Base-by-base conservation (phyloP, 768 basidiomycete genomes). In the Cystobasidiopsis lactophilus region DNA sequence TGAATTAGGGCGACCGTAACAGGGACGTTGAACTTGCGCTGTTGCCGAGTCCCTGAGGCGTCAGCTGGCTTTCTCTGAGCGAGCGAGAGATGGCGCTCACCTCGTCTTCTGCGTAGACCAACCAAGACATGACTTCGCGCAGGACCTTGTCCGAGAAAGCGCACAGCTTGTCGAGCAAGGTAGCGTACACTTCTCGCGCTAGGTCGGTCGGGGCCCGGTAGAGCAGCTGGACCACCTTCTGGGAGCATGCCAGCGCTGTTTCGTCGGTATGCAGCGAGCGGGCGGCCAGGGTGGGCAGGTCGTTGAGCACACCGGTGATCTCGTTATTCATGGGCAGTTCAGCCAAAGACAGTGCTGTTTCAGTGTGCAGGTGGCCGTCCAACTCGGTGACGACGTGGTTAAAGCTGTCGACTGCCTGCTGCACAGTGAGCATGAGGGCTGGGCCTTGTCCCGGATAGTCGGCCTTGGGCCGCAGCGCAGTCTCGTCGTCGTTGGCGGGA, bases 1-100 rank as follows among this genome's bases (percentile, higher is more conserved):
- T 81, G 77, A 51, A 96, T 70, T 35, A 98, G 74, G 1, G 85
- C 82, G 27, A 85, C 77, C 0, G 88, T 93, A 58, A 93, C 91
- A 11, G 86, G 77, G 11, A 96, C 79, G 63, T 95, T 95, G 69
- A 83, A 82, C 69, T 98, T 98, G 61, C 93, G 85, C 85, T 89
- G 60, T 7, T 48, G 53, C 58, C 57, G 31, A 45, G 37, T 4
- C 29, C 27, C 29, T 13, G 7, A 13, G 29, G 37, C 19, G 26
- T 62, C 19, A 59, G 53, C 30, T 16, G 56, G n/a, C n/a, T n/a
- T n/a, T n/a, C n/a, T n/a, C n/a, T n/a, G n/a, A n/a, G n/a, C n/a
- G n/a, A n/a, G 19, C 13, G 19, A 44, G 24, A 41, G 29, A 31
- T n/a, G 41, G 11, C 4, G 70, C 77, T 52, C 52, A 88, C 86